Evolutionary conservation across 2,329 filamentous ascomycete genomes (phyloP).

Genomic region (Cytospora piceae): DNA sequence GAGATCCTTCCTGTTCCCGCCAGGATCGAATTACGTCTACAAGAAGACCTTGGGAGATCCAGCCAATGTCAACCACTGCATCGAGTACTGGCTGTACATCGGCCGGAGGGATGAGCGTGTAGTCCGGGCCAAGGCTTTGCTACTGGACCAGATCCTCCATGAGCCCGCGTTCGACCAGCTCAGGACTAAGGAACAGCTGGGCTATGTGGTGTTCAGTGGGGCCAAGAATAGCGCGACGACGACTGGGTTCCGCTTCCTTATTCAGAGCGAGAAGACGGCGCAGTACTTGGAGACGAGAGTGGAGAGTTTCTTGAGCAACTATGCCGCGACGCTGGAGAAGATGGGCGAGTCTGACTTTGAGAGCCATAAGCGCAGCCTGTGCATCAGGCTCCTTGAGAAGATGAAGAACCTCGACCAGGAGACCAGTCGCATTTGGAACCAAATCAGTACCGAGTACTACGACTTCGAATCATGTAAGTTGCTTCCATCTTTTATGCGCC

Average conservation of each 20-base stretch:
- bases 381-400: constrained; percentile 87
- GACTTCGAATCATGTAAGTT: constrained; percentile 83
- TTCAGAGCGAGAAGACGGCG: constrained; percentile 88
- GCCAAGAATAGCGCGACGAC: constrained; percentile 73
- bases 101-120: constrained; percentile 70
- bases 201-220: constrained; percentile 93
- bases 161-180: constrained; percentile 95
- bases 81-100: constrained; percentile 76
- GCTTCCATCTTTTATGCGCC: not conserved
- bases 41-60: constrained; percentile 80
- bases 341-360: constrained; percentile 89
- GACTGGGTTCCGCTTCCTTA: constrained; percentile 83
- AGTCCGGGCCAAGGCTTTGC: constrained; percentile 74
- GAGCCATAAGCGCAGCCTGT: constrained; percentile 84
- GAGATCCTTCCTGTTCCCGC: constrained; percentile 76
- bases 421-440: constrained; percentile 78
- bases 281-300: constrained; percentile 86
- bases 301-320: constrained; percentile 76
- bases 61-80: constrained; percentile 85
- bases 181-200: constrained; percentile 94
- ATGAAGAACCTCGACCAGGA: constrained; percentile 90
- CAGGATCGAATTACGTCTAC: constrained; percentile 83
- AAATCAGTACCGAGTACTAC: constrained; percentile 84
- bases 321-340: constrained; percentile 66
- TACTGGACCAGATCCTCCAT: constrained; percentile 87